These are phyloP conservation scores for Nicotiana benthamiana DNA, from an alignment of 257 asterid species.

Conservation along the genomic window DNA sequence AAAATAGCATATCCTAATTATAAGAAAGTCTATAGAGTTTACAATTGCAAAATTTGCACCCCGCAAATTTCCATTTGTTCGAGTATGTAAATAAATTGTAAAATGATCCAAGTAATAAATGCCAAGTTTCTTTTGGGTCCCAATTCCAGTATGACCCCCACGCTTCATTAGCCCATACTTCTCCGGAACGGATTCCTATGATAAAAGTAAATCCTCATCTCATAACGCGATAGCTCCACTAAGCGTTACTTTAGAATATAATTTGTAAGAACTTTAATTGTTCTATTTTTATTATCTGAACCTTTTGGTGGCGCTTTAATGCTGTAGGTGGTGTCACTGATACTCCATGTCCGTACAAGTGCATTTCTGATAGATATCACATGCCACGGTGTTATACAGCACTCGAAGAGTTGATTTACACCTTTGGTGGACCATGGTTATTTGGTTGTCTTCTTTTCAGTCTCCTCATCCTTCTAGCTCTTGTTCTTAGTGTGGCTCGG, in stretches of 20 bases:
- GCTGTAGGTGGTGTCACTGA: constrained; percentile 63
- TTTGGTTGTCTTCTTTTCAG: constrained; percentile 63
- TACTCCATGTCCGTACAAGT: constrained; percentile 79
- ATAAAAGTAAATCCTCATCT: no score
- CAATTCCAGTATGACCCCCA: no score
- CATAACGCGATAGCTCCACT: no score
- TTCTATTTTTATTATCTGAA: not conserved
- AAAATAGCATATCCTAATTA: no score
- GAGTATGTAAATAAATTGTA: no score
- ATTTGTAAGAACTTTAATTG: not conserved
- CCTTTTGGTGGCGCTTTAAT: not conserved
- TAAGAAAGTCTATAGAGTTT: no score
- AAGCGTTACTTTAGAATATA: not conserved
- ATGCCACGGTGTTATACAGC: constrained; percentile 86
- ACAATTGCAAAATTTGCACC: no score
- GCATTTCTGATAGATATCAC: constrained; percentile 77
- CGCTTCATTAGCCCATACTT: no score
- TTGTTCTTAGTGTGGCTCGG: constrained; percentile 86
- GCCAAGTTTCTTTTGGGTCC: no score
- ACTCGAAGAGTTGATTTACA: constrained; percentile 73
- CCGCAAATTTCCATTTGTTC: no score
- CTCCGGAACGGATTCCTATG: no score
- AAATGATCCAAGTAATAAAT: no score
- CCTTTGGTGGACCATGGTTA: constrained; percentile 94
- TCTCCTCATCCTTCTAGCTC: constrained; percentile 68